phyloP scores from a whole-genome alignment of 179 eudicot species.

The Actinidia chinensis region DNA sequence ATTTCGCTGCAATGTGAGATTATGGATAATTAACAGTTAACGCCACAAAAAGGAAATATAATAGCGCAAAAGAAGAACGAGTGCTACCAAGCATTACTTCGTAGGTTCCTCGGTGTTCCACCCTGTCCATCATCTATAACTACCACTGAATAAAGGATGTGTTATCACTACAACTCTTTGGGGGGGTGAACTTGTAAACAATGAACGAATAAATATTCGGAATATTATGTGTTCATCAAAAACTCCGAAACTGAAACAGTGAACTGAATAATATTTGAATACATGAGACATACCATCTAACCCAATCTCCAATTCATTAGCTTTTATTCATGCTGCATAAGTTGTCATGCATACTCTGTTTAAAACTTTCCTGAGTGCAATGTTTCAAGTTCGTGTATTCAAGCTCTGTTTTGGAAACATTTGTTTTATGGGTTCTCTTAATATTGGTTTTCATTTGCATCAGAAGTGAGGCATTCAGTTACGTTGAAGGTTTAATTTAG shows the following conservation, averaged over 20 bases:
- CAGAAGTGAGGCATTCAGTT: neutral
- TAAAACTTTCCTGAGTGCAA: neutral
- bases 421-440: neutral
- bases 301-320: neutral
- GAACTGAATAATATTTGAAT: conserved; percentile 1
- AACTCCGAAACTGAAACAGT: neutral
- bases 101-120: conserved; percentile 90
- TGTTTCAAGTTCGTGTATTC: neutral
- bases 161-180: conserved; percentile 12
- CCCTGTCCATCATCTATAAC: conserved; percentile 85
- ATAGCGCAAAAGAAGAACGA: conserved; percentile 9
- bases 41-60: neutral
- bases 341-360: neutral
- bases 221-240: neutral
- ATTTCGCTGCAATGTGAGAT: neutral
- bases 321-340: neutral
- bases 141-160: conserved; percentile 28
- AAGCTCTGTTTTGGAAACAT: neutral
- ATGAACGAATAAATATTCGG: neutral
- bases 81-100: conserved; percentile 89
- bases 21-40: neutral
- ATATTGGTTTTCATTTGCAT: conserved; percentile 1
- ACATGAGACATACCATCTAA: neutral
- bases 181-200: neutral
- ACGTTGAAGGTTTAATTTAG: neutral